Evolutionary conservation across 192 early-diverging fungal genomes (phyloP).

Genomic region (Cetraspora pellucida): DNA sequence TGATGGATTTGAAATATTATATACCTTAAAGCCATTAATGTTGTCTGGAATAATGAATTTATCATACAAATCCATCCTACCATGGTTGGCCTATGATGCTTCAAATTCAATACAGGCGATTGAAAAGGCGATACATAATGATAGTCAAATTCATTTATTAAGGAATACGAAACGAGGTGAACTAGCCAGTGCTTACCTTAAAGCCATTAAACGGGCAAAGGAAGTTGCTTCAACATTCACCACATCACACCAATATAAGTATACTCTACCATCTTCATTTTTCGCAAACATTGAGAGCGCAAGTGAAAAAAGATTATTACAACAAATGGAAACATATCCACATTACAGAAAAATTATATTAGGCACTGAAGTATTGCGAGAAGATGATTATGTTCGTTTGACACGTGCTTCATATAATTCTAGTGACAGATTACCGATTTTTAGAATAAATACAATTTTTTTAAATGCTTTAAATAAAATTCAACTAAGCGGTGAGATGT

Average conservation of each 20-base stretch:
- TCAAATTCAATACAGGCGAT: neutral
- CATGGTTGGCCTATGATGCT: neutral
- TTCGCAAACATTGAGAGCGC: neutral
- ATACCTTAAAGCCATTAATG: neutral
- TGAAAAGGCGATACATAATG: neutral
- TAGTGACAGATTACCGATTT: neutral
- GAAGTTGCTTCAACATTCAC: neutral
- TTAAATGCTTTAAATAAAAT: constrained; percentile 5
- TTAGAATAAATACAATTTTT: constrained; percentile 15
- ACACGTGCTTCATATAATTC: neutral
- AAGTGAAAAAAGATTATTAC: neutral
- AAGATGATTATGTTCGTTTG: constrained; percentile 6
- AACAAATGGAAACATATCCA: neutral
- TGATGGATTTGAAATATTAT: neutral
- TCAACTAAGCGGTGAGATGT: constrained; percentile 8
- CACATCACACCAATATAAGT: neutral
- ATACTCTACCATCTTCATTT: neutral
- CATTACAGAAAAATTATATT: neutral
- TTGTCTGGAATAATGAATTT: neutral
- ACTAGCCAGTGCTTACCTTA: neutral
- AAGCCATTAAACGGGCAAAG: neutral
- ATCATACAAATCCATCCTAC: neutral
- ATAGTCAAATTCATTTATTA: no score
- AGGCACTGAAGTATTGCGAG: constrained; percentile 1
- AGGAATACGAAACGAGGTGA: no score